Evolutionary conservation across 805 yeast species (phyloP).

Genomic region (Kluyveromyces wickerhamii): DNA sequence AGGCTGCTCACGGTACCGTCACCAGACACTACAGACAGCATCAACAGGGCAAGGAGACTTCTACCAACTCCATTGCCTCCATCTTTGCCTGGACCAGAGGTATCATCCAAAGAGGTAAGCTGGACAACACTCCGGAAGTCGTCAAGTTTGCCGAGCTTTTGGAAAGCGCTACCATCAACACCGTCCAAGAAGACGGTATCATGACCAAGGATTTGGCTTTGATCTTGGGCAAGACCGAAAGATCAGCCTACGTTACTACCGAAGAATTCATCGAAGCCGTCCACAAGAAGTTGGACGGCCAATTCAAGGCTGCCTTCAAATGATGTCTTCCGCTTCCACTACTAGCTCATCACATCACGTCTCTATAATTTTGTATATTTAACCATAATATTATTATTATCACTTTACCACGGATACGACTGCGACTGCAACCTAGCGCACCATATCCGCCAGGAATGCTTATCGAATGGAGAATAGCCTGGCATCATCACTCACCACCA

Average conservation of each 20-base stretch:
- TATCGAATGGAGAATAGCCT: too few relatives aligned
- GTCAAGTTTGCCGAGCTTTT: slow-evolving; percentile 67
- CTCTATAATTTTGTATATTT: too few relatives aligned
- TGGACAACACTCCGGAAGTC: slow-evolving; percentile 83
- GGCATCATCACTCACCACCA: too few relatives aligned
- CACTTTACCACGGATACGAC: too few relatives aligned
- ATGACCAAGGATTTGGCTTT: slow-evolving; percentile 97
- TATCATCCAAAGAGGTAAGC: slow-evolving; percentile 80
- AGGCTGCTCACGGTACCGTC: slow-evolving; percentile 99
- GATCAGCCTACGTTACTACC: slow-evolving; percentile 78
- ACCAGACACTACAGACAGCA: slow-evolving; percentile 95
- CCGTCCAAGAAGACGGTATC: slow-evolving; percentile 73
- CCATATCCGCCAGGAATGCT: too few relatives aligned
- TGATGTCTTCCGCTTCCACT: too few relatives aligned
- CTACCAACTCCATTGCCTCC: slow-evolving; percentile 95
- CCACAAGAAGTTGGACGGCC: slow-evolving; percentile 46
- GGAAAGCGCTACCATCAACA: slow-evolving; percentile 79
- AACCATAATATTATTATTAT: too few relatives aligned
- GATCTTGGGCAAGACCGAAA: slow-evolving; percentile 78
- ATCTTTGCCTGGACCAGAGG: slow-evolving; percentile 98
- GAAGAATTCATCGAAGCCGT: slow-evolving; percentile 87
- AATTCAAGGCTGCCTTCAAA: slow-evolving; percentile 10
- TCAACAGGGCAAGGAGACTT: slow-evolving; percentile 94
- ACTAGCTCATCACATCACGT: too few relatives aligned
- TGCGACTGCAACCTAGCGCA: too few relatives aligned